Percentiles rank a stretch among this genome's conserved stretches.
These are phyloP conservation scores for Fusarium pilosicola DNA, from an alignment of 2,329 filamentous ascomycete species.

Conservation along the genomic window DNA sequence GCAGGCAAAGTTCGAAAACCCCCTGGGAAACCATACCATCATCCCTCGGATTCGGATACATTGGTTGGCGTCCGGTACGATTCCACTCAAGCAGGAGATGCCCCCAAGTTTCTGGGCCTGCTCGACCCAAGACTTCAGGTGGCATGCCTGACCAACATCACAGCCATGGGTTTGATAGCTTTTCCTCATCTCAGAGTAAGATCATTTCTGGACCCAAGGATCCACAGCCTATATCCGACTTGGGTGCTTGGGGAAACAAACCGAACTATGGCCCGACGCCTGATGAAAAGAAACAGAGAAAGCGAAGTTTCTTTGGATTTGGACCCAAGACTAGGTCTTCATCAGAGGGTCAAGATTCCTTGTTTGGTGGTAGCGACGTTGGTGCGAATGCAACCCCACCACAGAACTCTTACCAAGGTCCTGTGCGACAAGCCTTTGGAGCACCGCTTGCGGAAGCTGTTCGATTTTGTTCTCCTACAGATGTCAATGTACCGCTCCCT, in stretches of 20 bases:
- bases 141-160: constrained; percentile 49
- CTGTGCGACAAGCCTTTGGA: constrained; percentile 81
- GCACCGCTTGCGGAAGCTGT: constrained; percentile 88
- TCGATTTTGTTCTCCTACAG: constrained; percentile 77
- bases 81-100: constrained; percentile 61
- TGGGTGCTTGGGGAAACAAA: constrained; percentile 87
- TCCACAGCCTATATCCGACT: constrained; percentile 83
- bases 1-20: constrained; percentile 47
- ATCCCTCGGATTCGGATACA: constrained; percentile 54
- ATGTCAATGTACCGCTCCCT: constrained; percentile 80
- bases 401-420: constrained; percentile 59
- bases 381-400: constrained; percentile 56
- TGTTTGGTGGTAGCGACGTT: constrained; percentile 61
- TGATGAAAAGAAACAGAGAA: constrained; percentile 84
- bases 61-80: constrained; percentile 70
- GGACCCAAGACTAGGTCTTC: constrained; percentile 69
- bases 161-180: constrained; percentile 48
- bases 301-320: constrained; percentile 80
- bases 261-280: constrained; percentile 59
- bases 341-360: constrained; percentile 66
- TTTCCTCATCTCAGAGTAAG: constrained; percentile 52
- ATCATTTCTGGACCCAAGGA: constrained; percentile 88
- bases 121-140: constrained; percentile 51
- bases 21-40: constrained; percentile 49
- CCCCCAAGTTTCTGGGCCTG: constrained; percentile 53